Conservation (phyloP, 352 stramenopile genomes). For the Pythium dissotocum region DNA sequence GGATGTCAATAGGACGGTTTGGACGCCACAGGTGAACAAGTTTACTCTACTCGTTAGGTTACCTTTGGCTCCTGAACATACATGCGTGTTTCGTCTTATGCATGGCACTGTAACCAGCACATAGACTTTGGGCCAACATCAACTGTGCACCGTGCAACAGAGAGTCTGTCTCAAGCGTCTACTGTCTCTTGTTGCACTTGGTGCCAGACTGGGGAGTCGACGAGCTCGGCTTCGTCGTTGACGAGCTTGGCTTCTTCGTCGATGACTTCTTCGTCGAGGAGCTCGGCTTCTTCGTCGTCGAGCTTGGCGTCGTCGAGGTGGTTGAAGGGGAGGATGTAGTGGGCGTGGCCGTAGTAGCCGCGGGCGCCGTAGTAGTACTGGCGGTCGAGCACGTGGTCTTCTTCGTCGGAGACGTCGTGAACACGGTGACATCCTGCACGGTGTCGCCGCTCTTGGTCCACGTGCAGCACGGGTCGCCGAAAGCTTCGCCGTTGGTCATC, state of each 20-base stretch:
- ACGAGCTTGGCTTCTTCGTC: no score
- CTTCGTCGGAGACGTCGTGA: not conserved
- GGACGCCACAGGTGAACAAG: no score
- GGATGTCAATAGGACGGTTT: no score
- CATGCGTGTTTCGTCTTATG: no score
- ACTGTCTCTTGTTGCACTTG: not conserved
- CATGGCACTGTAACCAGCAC: no score
- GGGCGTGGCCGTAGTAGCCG: not conserved
- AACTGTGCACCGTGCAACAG: no score
- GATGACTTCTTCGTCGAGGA: not conserved
- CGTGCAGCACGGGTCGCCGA: conserved; percentile 44
- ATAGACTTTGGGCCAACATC: no score
- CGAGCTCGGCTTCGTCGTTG: not conserved
- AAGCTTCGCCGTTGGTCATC: conserved; percentile 41
- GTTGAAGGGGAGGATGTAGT: not conserved
- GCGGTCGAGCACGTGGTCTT: not conserved
- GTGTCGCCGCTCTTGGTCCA: not conserved
- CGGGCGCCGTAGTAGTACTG: not conserved
- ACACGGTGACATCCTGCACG: not conserved
- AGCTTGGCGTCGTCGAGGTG: no score
- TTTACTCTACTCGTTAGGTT: no score
- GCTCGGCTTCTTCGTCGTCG: no score
- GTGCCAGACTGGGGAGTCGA: not conserved
- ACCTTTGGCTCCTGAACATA: no score
- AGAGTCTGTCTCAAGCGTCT: not conserved